Evolutionary conservation across 768 basidiomycete species (phyloP).

Genomic region (Amanita pseudoporphyria): DNA sequence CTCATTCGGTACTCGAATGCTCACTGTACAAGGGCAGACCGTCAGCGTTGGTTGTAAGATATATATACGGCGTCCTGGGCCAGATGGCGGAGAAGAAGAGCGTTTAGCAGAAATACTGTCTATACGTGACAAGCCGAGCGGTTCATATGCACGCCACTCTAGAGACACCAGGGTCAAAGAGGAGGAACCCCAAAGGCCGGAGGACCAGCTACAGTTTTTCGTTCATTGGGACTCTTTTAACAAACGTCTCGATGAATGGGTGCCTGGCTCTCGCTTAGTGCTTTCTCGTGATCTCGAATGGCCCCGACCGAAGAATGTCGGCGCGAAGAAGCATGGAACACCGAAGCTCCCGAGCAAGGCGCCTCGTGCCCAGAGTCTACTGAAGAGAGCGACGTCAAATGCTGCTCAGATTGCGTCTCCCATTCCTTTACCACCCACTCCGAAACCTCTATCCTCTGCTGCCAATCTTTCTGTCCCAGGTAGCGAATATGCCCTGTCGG

Average conservation of each 20-base stretch:
- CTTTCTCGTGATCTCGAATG: conserved; percentile 84
- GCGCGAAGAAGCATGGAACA: conserved; percentile 41
- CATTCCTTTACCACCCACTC: conserved; percentile 49
- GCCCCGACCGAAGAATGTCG: conserved; percentile 78
- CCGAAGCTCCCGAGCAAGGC: conserved; percentile 57
- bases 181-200: conserved; percentile 36
- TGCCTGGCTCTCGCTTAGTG: conserved; percentile 79
- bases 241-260: conserved; percentile 98
- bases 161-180: conserved; percentile 31
- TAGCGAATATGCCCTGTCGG: conserved; percentile 23
- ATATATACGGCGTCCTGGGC: conserved; percentile 73
- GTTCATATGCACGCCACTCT: conserved; percentile 44
- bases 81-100: conserved; percentile 73
- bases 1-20: conserved; percentile 22
- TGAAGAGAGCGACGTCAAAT: conserved; percentile 64
- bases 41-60: conserved; percentile 94
- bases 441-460: conserved; percentile 12
- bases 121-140: conserved; percentile 78
- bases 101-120: conserved; percentile 94
- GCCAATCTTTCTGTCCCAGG: conserved; percentile 17
- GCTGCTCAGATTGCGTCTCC: conserved; percentile 51
- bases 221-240: conserved; percentile 99
- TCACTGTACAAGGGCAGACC: conserved; percentile 30
- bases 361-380: conserved; percentile 44
- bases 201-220: conserved; percentile 88